These are phyloP conservation scores for Adansonia madagascariensis DNA, from an alignment of 441 rosid species.

Conservation along the genomic window DNA sequence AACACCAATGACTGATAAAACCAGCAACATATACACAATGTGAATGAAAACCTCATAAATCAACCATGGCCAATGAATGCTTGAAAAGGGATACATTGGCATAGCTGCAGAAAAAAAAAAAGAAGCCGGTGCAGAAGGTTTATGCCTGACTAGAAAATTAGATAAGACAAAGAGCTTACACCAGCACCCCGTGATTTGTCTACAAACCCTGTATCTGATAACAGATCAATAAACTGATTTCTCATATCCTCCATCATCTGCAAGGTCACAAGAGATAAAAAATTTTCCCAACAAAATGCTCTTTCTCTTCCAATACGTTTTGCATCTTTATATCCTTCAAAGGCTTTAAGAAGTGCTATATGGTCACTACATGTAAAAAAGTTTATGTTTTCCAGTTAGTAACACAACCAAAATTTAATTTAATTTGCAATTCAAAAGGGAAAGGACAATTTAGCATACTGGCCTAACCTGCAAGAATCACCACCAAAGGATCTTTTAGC, in stretches of 20 bases:
- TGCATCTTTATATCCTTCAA: slow-evolving; percentile 80
- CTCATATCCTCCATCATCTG: slow-evolving; percentile 96
- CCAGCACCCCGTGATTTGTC: slow-evolving; percentile 76
- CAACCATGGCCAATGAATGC: neutral
- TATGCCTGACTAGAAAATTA: slow-evolving; percentile 15
- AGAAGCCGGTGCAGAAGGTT: neutral
- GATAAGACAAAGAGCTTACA: slow-evolving; percentile 50
- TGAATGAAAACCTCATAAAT: slow-evolving; percentile 10
- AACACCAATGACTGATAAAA: neutral
- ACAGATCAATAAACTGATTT: slow-evolving; percentile 80
- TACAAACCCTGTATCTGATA: slow-evolving; percentile 85
- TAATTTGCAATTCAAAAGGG: slow-evolving; percentile 11
- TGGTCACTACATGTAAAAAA: slow-evolving; percentile 73
- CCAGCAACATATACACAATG: neutral
- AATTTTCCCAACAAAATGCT: slow-evolving; percentile 85
- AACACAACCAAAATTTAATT: slow-evolving; percentile 21
- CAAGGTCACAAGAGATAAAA: slow-evolving; percentile 78
- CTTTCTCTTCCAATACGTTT: slow-evolving; percentile 66
- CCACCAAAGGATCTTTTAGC: slow-evolving; percentile 90
- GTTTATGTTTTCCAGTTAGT: slow-evolving; percentile 25
- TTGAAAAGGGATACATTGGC: neutral
- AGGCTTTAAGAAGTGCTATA: slow-evolving; percentile 91
- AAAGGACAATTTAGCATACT: slow-evolving; percentile 18
- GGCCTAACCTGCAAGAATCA: slow-evolving; percentile 86
- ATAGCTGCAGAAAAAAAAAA: neutral